Conservation (phyloP, 164 flowering plant genomes). For the Stephania yunnanensis region DNA sequence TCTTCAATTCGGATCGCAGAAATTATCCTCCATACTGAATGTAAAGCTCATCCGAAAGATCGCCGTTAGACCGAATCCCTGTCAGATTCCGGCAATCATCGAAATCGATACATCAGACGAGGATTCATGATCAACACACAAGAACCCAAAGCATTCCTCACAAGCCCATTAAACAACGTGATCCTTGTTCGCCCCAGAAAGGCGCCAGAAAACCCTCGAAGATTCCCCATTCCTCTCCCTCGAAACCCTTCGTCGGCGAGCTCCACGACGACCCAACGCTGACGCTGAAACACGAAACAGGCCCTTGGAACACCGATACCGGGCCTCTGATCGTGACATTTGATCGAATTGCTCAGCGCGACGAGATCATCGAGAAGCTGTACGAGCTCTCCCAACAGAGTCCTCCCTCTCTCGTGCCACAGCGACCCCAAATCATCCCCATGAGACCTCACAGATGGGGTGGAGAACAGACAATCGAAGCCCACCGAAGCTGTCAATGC, state of each 20-base stretch:
- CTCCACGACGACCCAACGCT: constrained; percentile 45
- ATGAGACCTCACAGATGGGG: constrained; percentile 36
- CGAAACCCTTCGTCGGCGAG: constrained; percentile 36
- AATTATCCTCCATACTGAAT: constrained; percentile 65
- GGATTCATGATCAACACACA: constrained; percentile 64
- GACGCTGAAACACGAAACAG: constrained; percentile 46
- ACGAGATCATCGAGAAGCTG: constrained; percentile 40
- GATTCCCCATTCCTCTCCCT: constrained; percentile 30
- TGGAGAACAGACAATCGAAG: constrained; percentile 71
- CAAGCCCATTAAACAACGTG: constrained; percentile 68
- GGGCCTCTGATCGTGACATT: constrained; percentile 75
- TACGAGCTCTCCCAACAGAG: constrained; percentile 47
- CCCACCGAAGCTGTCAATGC: constrained; percentile 70
- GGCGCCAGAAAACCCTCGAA: constrained; percentile 23
- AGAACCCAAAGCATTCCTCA: constrained; percentile 57
- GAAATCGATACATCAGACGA: constrained; percentile 30
- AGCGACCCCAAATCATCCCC: constrained; percentile 49
- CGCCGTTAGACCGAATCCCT: constrained; percentile 18
- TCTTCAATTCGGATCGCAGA: constrained; percentile 50
- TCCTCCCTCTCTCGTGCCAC: constrained; percentile 57
- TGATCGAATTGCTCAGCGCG: constrained; percentile 40
- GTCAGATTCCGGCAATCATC: constrained; percentile 13
- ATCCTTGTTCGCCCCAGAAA: constrained; percentile 25
- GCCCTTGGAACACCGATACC: constrained; percentile 81
- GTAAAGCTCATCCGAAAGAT: constrained; percentile 61